Conservation (phyloP, 2,329 filamentous ascomycete species). For the Diaporthe vaccinii region DNA sequence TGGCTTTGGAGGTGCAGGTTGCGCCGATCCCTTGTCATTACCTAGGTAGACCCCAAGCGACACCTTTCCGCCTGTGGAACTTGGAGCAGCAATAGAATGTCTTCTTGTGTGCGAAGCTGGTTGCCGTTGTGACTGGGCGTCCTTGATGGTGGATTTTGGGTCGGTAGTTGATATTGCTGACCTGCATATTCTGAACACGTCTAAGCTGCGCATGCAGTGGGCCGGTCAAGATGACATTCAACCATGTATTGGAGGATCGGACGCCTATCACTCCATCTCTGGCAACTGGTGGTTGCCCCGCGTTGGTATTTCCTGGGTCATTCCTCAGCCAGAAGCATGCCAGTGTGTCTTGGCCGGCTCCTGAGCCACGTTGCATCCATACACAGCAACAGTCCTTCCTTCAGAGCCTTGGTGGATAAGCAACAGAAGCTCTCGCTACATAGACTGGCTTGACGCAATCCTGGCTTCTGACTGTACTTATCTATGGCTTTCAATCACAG, state of each 20-base stretch:
- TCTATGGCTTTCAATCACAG: not conserved
- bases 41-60: too few relatives aligned
- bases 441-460: not conserved
- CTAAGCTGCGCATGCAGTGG: not conserved
- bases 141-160: not conserved
- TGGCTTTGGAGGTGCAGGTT: not conserved
- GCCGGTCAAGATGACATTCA: not conserved
- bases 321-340: not conserved
- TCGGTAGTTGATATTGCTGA: slow-evolving; percentile 1
- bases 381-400: not conserved
- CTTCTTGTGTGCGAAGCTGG: not conserved
- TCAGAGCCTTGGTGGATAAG: not conserved
- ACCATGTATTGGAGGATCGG: not conserved
- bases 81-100: not conserved
- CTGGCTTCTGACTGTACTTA: not conserved
- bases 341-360: not conserved
- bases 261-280: not conserved
- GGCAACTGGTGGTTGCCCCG: not conserved
- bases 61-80: not conserved
- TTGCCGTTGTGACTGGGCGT: not conserved
- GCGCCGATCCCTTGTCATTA: not conserved
- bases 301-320: not conserved
- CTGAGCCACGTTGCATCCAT: not conserved
- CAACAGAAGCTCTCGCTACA: not conserved
- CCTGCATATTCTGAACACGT: not conserved